Conservation (phyloP, 495 filamentous ascomycete species). For the Trypethelium eluteriae region DNA sequence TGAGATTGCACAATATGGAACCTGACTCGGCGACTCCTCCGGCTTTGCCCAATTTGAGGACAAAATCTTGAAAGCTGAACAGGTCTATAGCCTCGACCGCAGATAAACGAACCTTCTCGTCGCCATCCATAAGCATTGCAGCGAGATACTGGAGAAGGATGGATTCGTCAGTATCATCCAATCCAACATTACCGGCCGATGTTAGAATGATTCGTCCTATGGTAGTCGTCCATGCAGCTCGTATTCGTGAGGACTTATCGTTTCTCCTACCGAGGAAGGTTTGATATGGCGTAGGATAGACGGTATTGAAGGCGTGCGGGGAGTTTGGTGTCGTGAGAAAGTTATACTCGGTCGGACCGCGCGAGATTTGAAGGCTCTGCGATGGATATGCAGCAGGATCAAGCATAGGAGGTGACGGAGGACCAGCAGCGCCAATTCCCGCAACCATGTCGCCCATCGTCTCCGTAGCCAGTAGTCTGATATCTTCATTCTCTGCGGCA, state of each 20-base stretch:
- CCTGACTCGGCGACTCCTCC: slow-evolving; percentile 63
- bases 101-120: slow-evolving; percentile 83
- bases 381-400: slow-evolving; percentile 78
- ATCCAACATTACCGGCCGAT: slow-evolving; percentile 75
- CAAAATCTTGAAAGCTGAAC: slow-evolving; percentile 68
- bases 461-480: slow-evolving; percentile 81
- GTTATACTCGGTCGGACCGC: slow-evolving; percentile 47
- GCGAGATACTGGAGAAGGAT: slow-evolving; percentile 63
- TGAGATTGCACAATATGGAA: slow-evolving; percentile 68
- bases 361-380: slow-evolving; percentile 54
- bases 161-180: slow-evolving; percentile 68
- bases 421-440: slow-evolving; percentile 82
- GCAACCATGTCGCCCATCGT: slow-evolving; percentile 90
- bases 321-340: slow-evolving; percentile 71
- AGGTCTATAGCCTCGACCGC: slow-evolving; percentile 72
- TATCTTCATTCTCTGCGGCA: slow-evolving; percentile 74
- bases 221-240: slow-evolving; percentile 75
- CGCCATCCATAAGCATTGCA: slow-evolving; percentile 74
- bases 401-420: slow-evolving; percentile 60
- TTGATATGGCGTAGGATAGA: slow-evolving; percentile 67
- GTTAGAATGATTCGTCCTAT: slow-evolving; percentile 76
- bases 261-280: slow-evolving; percentile 73
- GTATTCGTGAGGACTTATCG: slow-evolving; percentile 73
- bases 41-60: slow-evolving; percentile 66
- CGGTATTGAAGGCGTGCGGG: slow-evolving; percentile 73